Percentiles rank a stretch among this genome's conserved stretches.
Evolutionary conservation across 1,284 basidiomycete species (phyloP).

Genomic region (Chiua sp.): DNA sequence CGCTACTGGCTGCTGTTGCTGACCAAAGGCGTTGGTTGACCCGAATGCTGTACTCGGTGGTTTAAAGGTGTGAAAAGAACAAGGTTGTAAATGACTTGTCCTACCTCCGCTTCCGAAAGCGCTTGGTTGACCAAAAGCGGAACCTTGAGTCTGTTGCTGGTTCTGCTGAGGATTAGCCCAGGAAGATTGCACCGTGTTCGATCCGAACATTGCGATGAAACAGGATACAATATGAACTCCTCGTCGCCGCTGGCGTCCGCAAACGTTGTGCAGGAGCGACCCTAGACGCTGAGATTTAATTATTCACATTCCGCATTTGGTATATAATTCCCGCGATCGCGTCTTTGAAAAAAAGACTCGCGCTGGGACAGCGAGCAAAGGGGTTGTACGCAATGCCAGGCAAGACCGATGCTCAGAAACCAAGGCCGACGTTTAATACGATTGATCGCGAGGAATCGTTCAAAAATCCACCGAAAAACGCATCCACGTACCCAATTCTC

Average conservation of each 20-base stretch:
- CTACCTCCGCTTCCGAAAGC: constrained; percentile 52
- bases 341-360: constrained; percentile 8
- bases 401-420: constrained; percentile 31
- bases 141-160: constrained; percentile 46
- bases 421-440: constrained; percentile 78
- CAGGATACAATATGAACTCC: constrained; percentile 15
- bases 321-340: constrained; percentile 17
- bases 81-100: constrained; percentile 40
- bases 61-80: constrained; percentile 39
- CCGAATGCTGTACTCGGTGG: constrained; percentile 47
- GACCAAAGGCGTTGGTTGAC: constrained; percentile 49
- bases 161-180: constrained; percentile 68
- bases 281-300: constrained; percentile 25
- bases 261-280: constrained; percentile 16
- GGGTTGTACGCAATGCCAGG: constrained; percentile 40
- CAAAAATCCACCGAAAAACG: constrained; percentile 74
- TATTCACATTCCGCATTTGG: constrained; percentile 29
- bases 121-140: constrained; percentile 54
- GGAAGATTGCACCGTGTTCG: constrained; percentile 55
- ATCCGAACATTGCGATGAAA: constrained; percentile 60
- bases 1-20: constrained; percentile 63
- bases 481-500: constrained; percentile 80
- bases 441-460: constrained; percentile 85
- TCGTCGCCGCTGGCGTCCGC: constrained; percentile 31
- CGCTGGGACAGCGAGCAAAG: background rate